Base-by-base conservation (phyloP, 768 basidiomycete genomes). In the Chlorophyllum brunneum region DNA sequence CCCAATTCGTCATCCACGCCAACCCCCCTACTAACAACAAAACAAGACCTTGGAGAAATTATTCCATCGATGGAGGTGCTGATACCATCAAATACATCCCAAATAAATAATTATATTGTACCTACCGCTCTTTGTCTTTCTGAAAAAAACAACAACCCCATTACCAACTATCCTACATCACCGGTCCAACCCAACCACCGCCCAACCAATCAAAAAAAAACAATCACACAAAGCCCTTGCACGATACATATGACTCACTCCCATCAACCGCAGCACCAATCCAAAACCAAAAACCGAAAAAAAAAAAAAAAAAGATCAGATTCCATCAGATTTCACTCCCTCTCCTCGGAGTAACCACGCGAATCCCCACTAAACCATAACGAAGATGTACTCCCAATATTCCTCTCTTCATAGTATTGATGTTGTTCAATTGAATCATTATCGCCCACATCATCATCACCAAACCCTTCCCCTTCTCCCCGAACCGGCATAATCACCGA, bases 1-100 rank as follows among this genome's bases (percentile, higher is more conserved):
- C 54, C 50, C 4, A 73, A 74, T 39, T 65, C 39, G 70, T 76
- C 11, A 65, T 57, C n/a, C 66, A 68, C 58, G 70, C 67, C n/a
- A 66, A 58, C 11, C 9, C 34, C 11, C 34, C 34, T 11, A 11
- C 34, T 36, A 15, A 11, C 15, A 5, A 24, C 11, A 24, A 42
- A 42, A 15, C 22, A 13, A 61, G 72, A 2, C 78, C 75, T 24
- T 82, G 78, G 76, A 65, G 63, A 54, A 80, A 79, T 57, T 34
- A 9, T 10, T 24, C 26, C 9, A 7, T 74, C 31, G 58, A 64
- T 1, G 65, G 60, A 40, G 67, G 59, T 11, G 59, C 63, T 9
- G 59, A 11, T 41, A 18, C 23, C 15, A 26, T 68, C 34, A 56
- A 46, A 2, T 82, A 81, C 59, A 56, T 74, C 5, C 70, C 73